Percentiles rank a stretch among this genome's conserved stretches.
Evolutionary conservation across 73 alveolate genomes (phyloP).

Genomic region (Paramecium sexaurelia): DNA sequence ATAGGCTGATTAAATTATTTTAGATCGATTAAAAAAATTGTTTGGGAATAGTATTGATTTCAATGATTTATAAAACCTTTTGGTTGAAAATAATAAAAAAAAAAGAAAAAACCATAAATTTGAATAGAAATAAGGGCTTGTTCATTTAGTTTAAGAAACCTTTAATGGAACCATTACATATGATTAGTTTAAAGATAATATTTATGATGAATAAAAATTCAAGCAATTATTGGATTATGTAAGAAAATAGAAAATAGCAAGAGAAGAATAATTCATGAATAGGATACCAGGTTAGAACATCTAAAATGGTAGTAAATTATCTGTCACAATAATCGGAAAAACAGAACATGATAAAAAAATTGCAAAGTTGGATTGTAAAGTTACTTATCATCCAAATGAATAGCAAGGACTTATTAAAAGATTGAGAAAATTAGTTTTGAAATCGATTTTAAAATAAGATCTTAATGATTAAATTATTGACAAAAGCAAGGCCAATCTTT

Average conservation of each 20-base stretch:
- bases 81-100: not conserved
- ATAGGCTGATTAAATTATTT: conserved; percentile 61
- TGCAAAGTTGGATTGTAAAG: not conserved
- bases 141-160: conserved; percentile 14
- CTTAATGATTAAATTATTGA: not conserved
- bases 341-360: not conserved
- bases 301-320: not conserved
- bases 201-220: not conserved
- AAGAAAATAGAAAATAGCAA: not conserved
- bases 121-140: not conserved
- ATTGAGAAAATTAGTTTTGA: not conserved
- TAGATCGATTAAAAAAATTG: conserved; percentile 22
- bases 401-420: not conserved
- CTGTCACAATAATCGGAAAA: not conserved
- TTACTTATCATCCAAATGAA: conserved; percentile 1
- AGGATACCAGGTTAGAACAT: not conserved
- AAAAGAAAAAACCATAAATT: not conserved
- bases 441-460: not conserved
- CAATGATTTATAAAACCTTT: not conserved
- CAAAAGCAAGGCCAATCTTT: not conserved
- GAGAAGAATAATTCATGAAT: not conserved
- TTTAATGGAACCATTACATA: not conserved
- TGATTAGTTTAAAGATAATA: conserved; percentile 1
- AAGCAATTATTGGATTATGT: not conserved
- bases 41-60: conserved; percentile 19